Conservation (phyloP, 2,329 filamentous ascomycete genomes). For the Chaetomium strumarium region DNA sequence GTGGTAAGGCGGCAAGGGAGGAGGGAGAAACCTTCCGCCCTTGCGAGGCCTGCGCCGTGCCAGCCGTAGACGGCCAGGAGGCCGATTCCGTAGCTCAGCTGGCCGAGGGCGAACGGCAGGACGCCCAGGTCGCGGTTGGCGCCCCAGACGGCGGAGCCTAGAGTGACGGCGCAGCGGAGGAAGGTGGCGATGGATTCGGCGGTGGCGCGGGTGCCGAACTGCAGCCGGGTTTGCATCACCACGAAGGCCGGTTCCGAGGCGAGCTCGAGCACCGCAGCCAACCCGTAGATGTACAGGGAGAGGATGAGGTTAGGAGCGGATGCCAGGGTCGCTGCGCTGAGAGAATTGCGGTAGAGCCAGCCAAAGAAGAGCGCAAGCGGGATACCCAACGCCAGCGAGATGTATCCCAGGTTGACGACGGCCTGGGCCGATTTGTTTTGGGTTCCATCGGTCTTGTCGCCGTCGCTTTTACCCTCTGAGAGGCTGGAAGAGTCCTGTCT, state of each 20-base stretch:
- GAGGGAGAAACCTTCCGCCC: conserved; percentile 61
- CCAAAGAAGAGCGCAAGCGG: conserved; percentile 60
- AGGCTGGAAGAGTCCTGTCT: conserved; percentile 51
- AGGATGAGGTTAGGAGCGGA: conserved; percentile 58
- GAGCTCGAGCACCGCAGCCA: conserved; percentile 64
- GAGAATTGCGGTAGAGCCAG: conserved; percentile 57
- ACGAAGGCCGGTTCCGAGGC: conserved; percentile 85
- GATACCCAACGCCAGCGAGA: conserved; percentile 65
- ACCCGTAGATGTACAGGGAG: conserved; percentile 49
- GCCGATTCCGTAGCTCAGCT: conserved; percentile 66
- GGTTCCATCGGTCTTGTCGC: conserved; percentile 16
- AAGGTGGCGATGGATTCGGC: conserved; percentile 83
- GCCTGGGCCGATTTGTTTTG: conserved; percentile 51
- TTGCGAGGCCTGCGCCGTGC: conserved; percentile 53
- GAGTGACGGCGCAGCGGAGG: conserved; percentile 68
- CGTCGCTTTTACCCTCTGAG: conserved; percentile 19
- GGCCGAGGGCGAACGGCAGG: conserved; percentile 83
- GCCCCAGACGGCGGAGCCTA: conserved; percentile 62
- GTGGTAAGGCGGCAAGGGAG: conserved; percentile 40
- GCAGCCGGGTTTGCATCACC: conserved; percentile 72
- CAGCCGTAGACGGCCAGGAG: conserved; percentile 65
- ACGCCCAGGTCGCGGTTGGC: conserved; percentile 60
- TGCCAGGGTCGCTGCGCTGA: conserved; percentile 40
- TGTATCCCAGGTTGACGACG: conserved; percentile 81
- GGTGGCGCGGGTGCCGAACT: conserved; percentile 71